phyloP scores from a whole-genome alignment of 441 rosid species.

The Syzygium malaccense region DNA sequence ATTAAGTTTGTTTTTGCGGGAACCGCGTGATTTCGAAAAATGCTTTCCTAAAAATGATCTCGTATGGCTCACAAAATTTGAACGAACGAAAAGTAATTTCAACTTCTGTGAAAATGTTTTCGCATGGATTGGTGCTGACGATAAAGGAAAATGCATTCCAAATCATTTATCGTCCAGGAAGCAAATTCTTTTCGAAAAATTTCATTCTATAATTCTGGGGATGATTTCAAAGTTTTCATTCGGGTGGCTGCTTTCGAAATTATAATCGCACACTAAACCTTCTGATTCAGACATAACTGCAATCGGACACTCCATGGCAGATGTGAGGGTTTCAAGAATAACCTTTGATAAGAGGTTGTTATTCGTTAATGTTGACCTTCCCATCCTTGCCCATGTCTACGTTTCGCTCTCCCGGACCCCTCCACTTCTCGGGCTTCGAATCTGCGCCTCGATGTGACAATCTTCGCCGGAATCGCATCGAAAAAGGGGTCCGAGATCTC shows the following conservation, averaged over 20 bases:
- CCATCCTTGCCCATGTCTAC: rapidly evolving
- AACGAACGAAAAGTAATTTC: too few relatives aligned
- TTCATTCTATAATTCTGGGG: background rate
- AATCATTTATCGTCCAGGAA: too few relatives aligned
- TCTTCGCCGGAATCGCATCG: background rate
- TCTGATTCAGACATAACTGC: background rate
- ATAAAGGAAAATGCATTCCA: too few relatives aligned
- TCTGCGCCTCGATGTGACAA: background rate
- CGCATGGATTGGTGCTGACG: too few relatives aligned
- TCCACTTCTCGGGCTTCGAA: background rate
- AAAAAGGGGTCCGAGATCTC: background rate
- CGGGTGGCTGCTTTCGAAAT: rapidly evolving
- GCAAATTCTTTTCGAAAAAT: too few relatives aligned
- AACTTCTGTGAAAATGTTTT: too few relatives aligned
- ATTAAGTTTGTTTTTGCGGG: background rate
- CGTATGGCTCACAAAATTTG: too few relatives aligned
- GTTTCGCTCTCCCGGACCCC: background rate
- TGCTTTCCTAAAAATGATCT: too few relatives aligned
- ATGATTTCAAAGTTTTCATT: background rate
- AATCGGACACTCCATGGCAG: rapidly evolving
- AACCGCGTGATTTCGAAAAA: too few relatives aligned
- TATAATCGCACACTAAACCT: rapidly evolving
- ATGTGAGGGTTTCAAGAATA: background rate
- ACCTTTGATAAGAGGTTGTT: background rate
- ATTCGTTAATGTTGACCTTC: background rate